phyloP scores from a whole-genome alignment of 164 flowering plant species.

The Annona squamosa region DNA sequence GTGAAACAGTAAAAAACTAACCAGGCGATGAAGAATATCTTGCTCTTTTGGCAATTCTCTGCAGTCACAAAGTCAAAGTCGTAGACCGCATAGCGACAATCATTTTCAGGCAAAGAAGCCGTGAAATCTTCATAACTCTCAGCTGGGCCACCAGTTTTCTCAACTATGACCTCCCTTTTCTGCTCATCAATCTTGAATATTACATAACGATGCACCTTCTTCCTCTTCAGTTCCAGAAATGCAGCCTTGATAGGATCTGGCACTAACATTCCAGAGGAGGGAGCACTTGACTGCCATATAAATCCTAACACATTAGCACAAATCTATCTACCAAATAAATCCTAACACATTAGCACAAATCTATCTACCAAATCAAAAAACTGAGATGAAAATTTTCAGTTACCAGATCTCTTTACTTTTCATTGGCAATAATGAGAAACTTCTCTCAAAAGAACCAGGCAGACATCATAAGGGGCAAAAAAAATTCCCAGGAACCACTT shows the following conservation, averaged over 20 bases:
- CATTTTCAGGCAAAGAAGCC: constrained; percentile 73
- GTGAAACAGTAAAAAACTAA: constrained; percentile 22
- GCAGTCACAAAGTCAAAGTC: constrained; percentile 79
- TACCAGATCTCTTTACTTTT: not conserved
- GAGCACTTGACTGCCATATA: constrained; percentile 48
- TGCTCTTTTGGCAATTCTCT: constrained; percentile 90
- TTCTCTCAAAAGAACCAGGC: not conserved
- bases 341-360: not conserved
- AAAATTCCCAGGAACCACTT: no score
- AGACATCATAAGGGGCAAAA: not conserved
- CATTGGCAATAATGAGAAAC: not conserved
- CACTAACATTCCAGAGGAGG: constrained; percentile 72
- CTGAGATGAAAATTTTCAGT: not conserved
- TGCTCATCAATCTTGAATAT: constrained; percentile 76
- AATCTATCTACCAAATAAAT: not conserved
- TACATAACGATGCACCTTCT: constrained; percentile 68
- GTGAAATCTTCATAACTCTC: constrained; percentile 75
- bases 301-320: constrained; percentile 4
- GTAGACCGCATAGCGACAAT: constrained; percentile 79
- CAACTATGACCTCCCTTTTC: constrained; percentile 73
- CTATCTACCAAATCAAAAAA: not conserved
- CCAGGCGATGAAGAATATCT: constrained; percentile 87
- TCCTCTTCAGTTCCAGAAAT: constrained; percentile 63
- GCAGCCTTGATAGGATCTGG: constrained; percentile 55
- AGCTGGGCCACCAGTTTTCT: constrained; percentile 71